phyloP scores from a whole-genome alignment of 257 asterid genomes.

The Solanum bulbocastanum region DNA sequence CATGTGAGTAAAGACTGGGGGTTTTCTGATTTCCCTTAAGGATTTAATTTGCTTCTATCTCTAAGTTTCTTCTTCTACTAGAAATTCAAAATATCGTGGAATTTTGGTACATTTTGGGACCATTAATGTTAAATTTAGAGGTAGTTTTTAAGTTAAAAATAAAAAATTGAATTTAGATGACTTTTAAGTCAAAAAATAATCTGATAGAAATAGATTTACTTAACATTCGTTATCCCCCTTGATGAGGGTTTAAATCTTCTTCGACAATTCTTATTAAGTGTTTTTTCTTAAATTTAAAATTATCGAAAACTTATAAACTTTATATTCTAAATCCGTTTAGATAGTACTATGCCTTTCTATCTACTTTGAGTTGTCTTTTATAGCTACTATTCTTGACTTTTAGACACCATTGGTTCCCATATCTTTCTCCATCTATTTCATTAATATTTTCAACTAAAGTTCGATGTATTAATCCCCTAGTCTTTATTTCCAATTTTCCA shows the following conservation, averaged over 20 bases:
- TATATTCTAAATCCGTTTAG: not conserved
- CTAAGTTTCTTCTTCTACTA: not conserved
- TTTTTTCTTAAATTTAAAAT: no score
- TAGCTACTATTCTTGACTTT: not conserved
- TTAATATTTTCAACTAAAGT: not conserved
- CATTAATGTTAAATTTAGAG: not conserved
- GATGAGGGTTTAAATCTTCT: no score
- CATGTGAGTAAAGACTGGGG: not conserved
- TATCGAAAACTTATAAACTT: no score
- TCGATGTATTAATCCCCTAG: not conserved
- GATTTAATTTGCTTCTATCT: not conserved
- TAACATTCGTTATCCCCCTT: not conserved
- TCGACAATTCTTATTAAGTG: no score
- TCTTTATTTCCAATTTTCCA: not conserved
- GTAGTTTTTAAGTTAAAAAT: no score
- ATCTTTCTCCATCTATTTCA: not conserved
- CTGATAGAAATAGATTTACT: no score
- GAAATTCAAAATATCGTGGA: not conserved
- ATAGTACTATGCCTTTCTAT: not conserved
- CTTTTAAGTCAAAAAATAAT: no score
- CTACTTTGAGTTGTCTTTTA: not conserved
- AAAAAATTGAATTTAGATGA: no score
- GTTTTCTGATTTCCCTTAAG: not conserved
- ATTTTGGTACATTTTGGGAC: not conserved
- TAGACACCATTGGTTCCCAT: not conserved